phyloP scores from a whole-genome alignment of 805 yeast species.

The Maudiozyma barnettii region DNA sequence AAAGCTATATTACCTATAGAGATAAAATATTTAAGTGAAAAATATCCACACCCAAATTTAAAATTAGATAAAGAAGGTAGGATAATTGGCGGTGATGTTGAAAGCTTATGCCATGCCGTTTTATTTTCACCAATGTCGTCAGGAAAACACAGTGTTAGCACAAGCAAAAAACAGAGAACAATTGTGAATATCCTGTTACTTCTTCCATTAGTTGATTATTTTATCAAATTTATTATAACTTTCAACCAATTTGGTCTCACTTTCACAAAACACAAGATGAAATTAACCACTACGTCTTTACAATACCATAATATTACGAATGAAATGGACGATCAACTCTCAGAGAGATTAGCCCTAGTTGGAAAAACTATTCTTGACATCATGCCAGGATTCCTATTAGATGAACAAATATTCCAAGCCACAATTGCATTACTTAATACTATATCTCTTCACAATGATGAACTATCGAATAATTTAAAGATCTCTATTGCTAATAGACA shows the following conservation, averaged over 20 bases:
- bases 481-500: constrained; percentile 44
- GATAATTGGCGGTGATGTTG: constrained; percentile 48
- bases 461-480: constrained; percentile 45
- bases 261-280: constrained; percentile 25
- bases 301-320: constrained; percentile 23
- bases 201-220: constrained; percentile 47
- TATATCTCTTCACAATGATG: constrained; percentile 40
- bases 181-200: constrained; percentile 36
- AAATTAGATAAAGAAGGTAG: constrained; percentile 40
- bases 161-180: constrained; percentile 7
- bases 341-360: constrained; percentile 43
- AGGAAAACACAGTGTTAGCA: not conserved
- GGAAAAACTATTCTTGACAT: constrained; percentile 47
- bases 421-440: constrained; percentile 44
- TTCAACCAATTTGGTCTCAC: constrained; percentile 36
- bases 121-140: constrained; percentile 31
- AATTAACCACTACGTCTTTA: constrained; percentile 13
- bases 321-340: constrained; percentile 33
- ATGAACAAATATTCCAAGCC: constrained; percentile 49
- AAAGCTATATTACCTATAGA: not conserved
- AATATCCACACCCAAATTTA: constrained; percentile 56
- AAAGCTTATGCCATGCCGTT: constrained; percentile 68
- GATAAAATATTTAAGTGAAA: constrained; percentile 32
- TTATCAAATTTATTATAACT: constrained; percentile 34
- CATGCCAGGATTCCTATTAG: constrained; percentile 63